Evolutionary conservation across 805 yeast genomes (phyloP).

Genomic region (Candida boleticola): DNA sequence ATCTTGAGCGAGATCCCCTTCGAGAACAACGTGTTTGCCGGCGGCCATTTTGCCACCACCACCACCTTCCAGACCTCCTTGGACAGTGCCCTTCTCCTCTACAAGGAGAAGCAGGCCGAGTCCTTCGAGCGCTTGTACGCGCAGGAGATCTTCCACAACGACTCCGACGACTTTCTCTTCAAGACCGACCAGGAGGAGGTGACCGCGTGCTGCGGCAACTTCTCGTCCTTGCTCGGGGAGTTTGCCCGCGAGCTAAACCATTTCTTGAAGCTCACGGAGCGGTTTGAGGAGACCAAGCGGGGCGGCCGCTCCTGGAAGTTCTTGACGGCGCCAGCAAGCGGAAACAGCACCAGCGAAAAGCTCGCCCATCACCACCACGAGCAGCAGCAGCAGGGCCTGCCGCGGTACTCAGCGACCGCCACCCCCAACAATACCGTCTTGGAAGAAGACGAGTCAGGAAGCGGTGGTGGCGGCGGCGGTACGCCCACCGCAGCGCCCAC

Average conservation of each 20-base stretch:
- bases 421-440: conserved; percentile 10
- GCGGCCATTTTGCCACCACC: conserved; percentile 36
- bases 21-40: conserved; percentile 26
- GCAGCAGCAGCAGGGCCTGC: conserved; percentile 18
- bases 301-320: conserved; percentile 46
- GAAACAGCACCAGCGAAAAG: no score
- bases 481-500: neutral
- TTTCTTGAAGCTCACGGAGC: conserved; percentile 45
- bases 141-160: conserved; percentile 46
- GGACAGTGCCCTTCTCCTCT: conserved; percentile 51
- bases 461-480: neutral
- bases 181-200: conserved; percentile 73
- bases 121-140: conserved; percentile 60
- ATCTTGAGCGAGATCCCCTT: conserved; percentile 62
- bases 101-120: conserved; percentile 51
- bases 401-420: neutral
- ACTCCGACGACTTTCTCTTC: conserved; percentile 27
- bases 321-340: no score
- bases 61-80: conserved; percentile 48
- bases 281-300: conserved; percentile 30
- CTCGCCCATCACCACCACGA: no score
- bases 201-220: conserved; percentile 82
- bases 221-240: conserved; percentile 61
- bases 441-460: neutral
- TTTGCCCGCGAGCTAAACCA: conserved; percentile 56